Percentiles rank a stretch among this genome's conserved stretches.
Conservation (phyloP, 2,329 filamentous ascomycete species). For the Huntiella decipiens region DNA sequence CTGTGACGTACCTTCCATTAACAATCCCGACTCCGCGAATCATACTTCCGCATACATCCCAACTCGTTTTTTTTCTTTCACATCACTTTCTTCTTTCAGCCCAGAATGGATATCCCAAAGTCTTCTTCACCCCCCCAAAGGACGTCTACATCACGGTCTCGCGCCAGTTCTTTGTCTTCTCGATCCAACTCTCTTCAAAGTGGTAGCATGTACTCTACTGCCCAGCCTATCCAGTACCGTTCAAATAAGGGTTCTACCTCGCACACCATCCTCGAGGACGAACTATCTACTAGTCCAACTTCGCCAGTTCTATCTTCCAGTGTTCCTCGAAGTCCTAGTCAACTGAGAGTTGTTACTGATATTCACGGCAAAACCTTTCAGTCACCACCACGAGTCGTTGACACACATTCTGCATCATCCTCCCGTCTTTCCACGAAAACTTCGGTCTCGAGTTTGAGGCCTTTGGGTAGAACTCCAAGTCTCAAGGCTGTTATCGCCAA, state of each 20-base stretch:
- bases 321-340: slow-evolving; percentile 10
- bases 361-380: slow-evolving; percentile 11
- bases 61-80: background rate
- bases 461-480: slow-evolving; percentile 40
- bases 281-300: slow-evolving; percentile 12
- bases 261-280: slow-evolving; percentile 8
- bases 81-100: background rate
- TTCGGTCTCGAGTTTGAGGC: slow-evolving; percentile 28
- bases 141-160: background rate
- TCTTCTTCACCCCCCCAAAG: background rate
- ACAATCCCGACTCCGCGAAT: background rate
- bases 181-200: background rate
- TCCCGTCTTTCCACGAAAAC: slow-evolving; percentile 21
- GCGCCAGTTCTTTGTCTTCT: slow-evolving; percentile 1
- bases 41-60: background rate
- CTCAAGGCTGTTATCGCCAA: slow-evolving; percentile 35
- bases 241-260: slow-evolving; percentile 11
- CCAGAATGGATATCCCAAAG: background rate
- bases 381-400: slow-evolving; percentile 11
- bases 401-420: slow-evolving; percentile 5
- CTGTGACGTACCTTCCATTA: too few relatives aligned
- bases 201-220: background rate
- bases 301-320: slow-evolving; percentile 9
- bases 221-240: slow-evolving; percentile 8
- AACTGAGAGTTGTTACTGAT: slow-evolving; percentile 13